These are phyloP conservation scores for Entamoeba invadens DNA, from an alignment of 208 protist species.

Conservation along the genomic window DNA sequence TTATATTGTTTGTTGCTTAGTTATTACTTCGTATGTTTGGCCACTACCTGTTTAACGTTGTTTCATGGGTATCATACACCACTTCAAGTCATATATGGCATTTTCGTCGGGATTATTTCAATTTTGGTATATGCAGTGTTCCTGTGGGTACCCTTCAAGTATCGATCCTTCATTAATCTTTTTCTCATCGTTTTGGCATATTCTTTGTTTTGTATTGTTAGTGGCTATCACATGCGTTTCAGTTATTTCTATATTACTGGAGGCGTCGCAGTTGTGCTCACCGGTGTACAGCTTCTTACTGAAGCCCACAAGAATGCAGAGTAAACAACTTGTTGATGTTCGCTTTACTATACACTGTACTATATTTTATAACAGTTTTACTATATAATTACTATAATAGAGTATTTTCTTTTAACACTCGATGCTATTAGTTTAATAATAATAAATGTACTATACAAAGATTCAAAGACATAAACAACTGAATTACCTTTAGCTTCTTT, in stretches of 20 bases:
- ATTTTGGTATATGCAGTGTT: not conserved
- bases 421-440: too few species aligned
- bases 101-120: not conserved
- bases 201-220: not conserved
- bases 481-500: too few species aligned
- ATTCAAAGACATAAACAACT: too few species aligned
- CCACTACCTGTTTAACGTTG: not conserved
- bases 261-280: not conserved
- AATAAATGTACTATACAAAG: too few species aligned
- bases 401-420: too few species aligned
- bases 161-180: not conserved
- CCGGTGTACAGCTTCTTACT: not conserved
- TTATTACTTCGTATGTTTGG: not conserved
- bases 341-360: too few species aligned
- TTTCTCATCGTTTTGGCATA: not conserved
- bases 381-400: too few species aligned
- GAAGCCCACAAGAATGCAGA: too few species aligned
- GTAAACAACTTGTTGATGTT: too few species aligned
- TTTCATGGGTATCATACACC: not conserved
- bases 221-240: not conserved
- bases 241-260: not conserved
- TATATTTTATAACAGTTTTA: too few species aligned
- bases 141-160: not conserved
- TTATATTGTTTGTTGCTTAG: not conserved
- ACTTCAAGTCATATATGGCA: not conserved